Evolutionary conservation across 1,284 basidiomycete species (phyloP).

Genomic region (Cerrena zonata): DNA sequence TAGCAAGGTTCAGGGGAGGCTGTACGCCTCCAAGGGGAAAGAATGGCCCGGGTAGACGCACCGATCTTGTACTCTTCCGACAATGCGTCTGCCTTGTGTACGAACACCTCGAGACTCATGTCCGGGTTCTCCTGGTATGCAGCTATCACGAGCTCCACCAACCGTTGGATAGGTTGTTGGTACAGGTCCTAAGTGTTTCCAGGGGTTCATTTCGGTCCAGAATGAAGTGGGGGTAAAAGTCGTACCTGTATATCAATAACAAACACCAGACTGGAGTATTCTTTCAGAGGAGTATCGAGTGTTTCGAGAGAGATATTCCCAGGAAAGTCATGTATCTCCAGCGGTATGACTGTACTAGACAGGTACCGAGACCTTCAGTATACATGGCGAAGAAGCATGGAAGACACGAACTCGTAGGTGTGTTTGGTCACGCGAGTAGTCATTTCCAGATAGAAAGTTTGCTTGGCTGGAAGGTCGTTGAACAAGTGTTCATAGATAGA

Average conservation of each 20-base stretch:
- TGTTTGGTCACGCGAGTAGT: slow-evolving; percentile 75
- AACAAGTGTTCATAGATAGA: slow-evolving; percentile 90
- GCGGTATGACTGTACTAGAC: slow-evolving; percentile 79
- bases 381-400: slow-evolving; percentile 2
- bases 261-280: slow-evolving; percentile 82
- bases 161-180: slow-evolving; percentile 71
- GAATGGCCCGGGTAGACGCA: slow-evolving; percentile 31
- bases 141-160: slow-evolving; percentile 71
- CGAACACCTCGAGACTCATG: slow-evolving; percentile 87
- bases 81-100: slow-evolving; percentile 92
- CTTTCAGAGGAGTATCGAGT: slow-evolving; percentile 64
- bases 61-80: slow-evolving; percentile 90
- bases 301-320: slow-evolving; percentile 76
- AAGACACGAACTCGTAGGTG: slow-evolving; percentile 68
- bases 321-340: slow-evolving; percentile 95
- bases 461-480: slow-evolving; percentile 76
- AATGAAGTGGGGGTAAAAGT: slow-evolving; percentile 5
- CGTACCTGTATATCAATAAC: slow-evolving; percentile 93
- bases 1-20: neutral
- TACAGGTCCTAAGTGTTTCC: slow-evolving; percentile 49
- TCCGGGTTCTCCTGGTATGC: slow-evolving; percentile 73
- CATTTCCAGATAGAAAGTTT: slow-evolving; percentile 88
- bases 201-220: neutral
- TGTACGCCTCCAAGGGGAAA: neutral
- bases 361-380: slow-evolving; percentile 4